These are phyloP conservation scores for Epichloe uncinata DNA, from an alignment of 2,329 filamentous ascomycete species.

Conservation along the genomic window DNA sequence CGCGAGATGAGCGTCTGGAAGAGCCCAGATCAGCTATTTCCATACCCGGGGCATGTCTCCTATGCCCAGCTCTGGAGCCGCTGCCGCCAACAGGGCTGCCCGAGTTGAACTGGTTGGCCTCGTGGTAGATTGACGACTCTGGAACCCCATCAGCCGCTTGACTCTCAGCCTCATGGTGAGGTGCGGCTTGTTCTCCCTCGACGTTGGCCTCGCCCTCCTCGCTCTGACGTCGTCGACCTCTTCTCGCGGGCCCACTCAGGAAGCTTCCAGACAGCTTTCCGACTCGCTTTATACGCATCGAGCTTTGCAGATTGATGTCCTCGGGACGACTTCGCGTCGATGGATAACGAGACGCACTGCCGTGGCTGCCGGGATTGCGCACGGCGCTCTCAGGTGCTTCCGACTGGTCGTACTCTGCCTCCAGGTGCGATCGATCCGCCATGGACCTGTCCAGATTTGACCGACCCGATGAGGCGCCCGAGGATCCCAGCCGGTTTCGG, in stretches of 20 bases:
- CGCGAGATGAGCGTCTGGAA: conserved; percentile 18
- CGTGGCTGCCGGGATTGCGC: conserved; percentile 34
- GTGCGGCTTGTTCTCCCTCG: conserved; percentile 27
- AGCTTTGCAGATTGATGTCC: conserved; percentile 58
- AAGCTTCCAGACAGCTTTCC: conserved; percentile 66
- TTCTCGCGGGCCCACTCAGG: conserved; percentile 64
- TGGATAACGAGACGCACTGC: conserved; percentile 39
- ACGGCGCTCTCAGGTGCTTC: conserved; percentile 38
- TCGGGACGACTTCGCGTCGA: conserved; percentile 40
- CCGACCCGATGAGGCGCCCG: conserved; percentile 22
- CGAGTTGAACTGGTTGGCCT: conserved; percentile 34
- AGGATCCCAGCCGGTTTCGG: conserved; percentile 23
- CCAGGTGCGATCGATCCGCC: conserved; percentile 20
- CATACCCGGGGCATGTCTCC: conserved; percentile 25
- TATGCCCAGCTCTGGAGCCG: conserved; percentile 28
- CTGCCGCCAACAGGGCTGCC: conserved; percentile 44
- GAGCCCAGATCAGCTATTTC: conserved; percentile 20
- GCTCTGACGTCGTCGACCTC: conserved; percentile 55
- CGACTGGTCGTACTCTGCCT: conserved; percentile 32
- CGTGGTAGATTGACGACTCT: conserved; percentile 31
- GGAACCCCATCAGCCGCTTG: conserved; percentile 25
- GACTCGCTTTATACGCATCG: conserved; percentile 64
- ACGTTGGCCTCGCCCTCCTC: conserved; percentile 42
- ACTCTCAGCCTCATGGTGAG: conserved; percentile 29
- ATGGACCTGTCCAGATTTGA: conserved; percentile 21